Evolutionary conservation across 257 asterid genomes (phyloP), one percentile per base, ranked within the genome.

Genomic region (Fraxinus excelsior): DNA sequence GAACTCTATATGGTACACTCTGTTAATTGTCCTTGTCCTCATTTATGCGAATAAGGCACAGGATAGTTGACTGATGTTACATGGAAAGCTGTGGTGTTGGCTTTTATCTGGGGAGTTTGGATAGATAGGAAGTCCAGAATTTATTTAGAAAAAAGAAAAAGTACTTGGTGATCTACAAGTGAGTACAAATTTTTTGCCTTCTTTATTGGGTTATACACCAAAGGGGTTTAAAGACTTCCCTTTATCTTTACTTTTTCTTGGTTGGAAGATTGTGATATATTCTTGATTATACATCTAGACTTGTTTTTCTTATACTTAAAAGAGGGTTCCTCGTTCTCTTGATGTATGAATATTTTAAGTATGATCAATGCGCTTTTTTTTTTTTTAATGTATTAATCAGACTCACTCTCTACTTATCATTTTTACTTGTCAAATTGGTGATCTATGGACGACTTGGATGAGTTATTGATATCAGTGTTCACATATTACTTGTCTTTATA

Each of bases 1-100:
- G 46, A 65, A 38, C 74, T 49, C 49, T n/a, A 70, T 29, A 37
- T 67, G 44, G 23, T 44, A 31, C 66, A 66, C 32, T 38, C 62
- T 72, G 6, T 25, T 49, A 70, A n/a, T 7, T 38, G 58, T 64
- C 18, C 32, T 74, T 73, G 60, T 51, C 75, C 12, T 42, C 73
- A 51, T 10, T 76, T 34, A 68, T n/a, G 75, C 12, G n/a, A 11
- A 25, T 42, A 32, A 62, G 19, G 8, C 34, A 23, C 18, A 62
- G 6, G 35, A 62, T 23, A 62, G 68, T 62, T 62, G 68, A 62
- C 7, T 25, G 5, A 23, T 62, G 68, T 25, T 10, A 62, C 34
- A 62, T 8, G 19, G 35, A 62, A 60, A 60, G 67, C 67, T 60
- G 65, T 56, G 65, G 65, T n/a, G 65, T 56, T 56, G 65, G 25